These are phyloP conservation scores for Coemansia sp. DNA, from an alignment of 192 early-diverging fungal species.

Conservation along the genomic window DNA sequence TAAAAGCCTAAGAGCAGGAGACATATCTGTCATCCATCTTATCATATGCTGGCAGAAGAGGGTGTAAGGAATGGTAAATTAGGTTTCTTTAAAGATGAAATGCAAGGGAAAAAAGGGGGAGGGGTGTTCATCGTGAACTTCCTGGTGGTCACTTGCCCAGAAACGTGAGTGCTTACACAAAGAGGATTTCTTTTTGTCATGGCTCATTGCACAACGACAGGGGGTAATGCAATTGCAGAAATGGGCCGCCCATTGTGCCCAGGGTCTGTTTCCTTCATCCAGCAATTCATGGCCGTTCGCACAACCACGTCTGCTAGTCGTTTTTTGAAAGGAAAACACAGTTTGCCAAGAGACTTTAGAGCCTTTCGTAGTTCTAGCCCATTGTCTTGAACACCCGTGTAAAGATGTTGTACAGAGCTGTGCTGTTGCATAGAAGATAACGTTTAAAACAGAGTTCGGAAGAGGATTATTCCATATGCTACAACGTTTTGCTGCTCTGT, in stretches of 20 bases:
- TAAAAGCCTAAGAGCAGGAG: conserved; percentile 4
- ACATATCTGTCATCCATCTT: too few species aligned
- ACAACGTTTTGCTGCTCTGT: background rate
- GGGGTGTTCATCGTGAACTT: background rate
- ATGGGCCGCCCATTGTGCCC: background rate
- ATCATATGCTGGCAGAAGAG: background rate
- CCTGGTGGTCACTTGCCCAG: background rate
- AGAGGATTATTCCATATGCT: background rate
- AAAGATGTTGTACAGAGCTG: background rate
- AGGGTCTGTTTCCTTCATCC: background rate
- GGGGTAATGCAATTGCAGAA: background rate
- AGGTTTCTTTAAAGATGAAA: conserved; percentile 3
- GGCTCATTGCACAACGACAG: background rate
- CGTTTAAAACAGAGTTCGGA: background rate
- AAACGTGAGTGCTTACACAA: background rate
- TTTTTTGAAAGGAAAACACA: background rate
- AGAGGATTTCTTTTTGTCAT: background rate
- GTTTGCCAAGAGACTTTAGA: background rate
- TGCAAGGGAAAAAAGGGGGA: background rate
- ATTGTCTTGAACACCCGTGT: background rate
- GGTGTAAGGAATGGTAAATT: background rate
- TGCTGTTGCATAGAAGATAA: background rate
- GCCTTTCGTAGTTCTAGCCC: background rate
- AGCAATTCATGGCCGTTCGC: background rate
- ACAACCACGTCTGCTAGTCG: background rate